Conservation (phyloP, 1,139 yeast species). For the Arxiozyma heterogenica region DNA sequence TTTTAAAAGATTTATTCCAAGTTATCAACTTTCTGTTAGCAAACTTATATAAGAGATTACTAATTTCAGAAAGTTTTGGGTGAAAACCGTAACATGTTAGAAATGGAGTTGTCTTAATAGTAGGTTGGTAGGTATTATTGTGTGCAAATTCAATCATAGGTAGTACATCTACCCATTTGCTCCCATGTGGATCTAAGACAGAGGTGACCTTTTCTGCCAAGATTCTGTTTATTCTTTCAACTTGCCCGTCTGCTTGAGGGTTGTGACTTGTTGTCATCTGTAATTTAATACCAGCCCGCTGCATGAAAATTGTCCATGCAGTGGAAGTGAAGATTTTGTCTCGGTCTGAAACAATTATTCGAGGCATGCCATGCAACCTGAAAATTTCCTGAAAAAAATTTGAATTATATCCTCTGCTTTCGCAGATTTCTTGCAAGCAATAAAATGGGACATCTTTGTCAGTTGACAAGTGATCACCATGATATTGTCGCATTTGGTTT, state of each 20-base stretch:
- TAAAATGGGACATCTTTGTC: constrained; percentile 1
- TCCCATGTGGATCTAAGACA: constrained; percentile 15
- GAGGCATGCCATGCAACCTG: constrained; percentile 1
- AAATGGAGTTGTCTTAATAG: not conserved
- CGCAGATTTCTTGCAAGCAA: not conserved
- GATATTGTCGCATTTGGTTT: not conserved
- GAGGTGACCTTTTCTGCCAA: not conserved
- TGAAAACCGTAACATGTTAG: not conserved
- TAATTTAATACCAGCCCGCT: not conserved
- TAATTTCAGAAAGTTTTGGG: not conserved
- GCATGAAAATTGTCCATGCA: not conserved
- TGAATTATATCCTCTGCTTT: not conserved
- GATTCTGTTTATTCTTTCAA: not conserved
- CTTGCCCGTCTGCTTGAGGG: constrained; percentile 2
- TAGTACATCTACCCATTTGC: constrained; percentile 8
- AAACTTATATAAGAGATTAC: not conserved
- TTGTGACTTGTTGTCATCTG: constrained; percentile 1
- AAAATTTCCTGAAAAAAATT: not conserved
- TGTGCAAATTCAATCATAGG: not conserved
- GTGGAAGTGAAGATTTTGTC: not conserved
- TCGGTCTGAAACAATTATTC: not conserved
- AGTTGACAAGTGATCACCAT: not conserved
- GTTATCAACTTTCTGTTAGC: too few relatives aligned
- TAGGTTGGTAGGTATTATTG: constrained; percentile 5
- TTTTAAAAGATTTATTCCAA: not conserved